phyloP scores from a whole-genome alignment of 1,284 basidiomycete species.

The Moniliophthora roreri region DNA sequence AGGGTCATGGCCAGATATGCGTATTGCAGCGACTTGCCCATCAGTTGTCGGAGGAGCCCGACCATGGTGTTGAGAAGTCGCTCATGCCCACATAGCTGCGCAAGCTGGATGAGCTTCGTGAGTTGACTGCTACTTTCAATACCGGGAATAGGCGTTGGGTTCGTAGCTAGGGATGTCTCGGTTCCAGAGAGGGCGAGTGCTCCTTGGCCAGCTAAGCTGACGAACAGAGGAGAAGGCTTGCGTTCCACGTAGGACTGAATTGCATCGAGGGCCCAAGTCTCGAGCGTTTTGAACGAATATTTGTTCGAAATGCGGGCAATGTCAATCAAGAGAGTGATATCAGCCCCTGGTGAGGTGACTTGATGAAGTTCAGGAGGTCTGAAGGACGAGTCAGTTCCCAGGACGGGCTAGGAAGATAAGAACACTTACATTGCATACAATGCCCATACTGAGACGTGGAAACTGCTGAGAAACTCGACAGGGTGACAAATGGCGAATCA shows the following conservation, averaged over 20 bases:
- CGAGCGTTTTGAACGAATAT: conserved; percentile 67
- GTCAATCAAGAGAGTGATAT: conserved; percentile 56
- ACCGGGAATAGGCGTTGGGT: conserved; percentile 22
- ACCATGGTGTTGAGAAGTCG: conserved; percentile 58
- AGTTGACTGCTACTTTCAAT: conserved; percentile 46
- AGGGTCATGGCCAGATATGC: conserved; percentile 69
- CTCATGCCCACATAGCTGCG: conserved; percentile 62
- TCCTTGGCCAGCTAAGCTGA: conserved; percentile 33
- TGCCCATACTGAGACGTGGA: conserved; percentile 43
- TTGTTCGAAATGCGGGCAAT: conserved; percentile 64
- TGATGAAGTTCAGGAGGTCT: conserved; percentile 59
- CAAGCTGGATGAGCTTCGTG: conserved; percentile 58
- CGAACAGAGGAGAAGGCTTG: conserved; percentile 55
- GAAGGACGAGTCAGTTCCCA: conserved; percentile 9
- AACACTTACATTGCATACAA: conserved; percentile 44
- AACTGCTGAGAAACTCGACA: conserved; percentile 34
- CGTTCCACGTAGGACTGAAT: conserved; percentile 62
- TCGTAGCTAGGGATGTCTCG: conserved; percentile 13
- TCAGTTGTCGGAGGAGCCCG: conserved; percentile 52
- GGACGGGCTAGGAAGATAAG: neutral
- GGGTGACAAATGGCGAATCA: neutral
- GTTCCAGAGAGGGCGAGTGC: conserved; percentile 28
- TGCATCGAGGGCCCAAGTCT: conserved; percentile 66
- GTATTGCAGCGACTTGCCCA: conserved; percentile 56
- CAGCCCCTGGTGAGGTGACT: conserved; percentile 43